Evolutionary conservation across 129 eudicot species (phyloP), one percentile per base, ranked within the genome.

Genomic region (Heracleum sosnowskyi): DNA sequence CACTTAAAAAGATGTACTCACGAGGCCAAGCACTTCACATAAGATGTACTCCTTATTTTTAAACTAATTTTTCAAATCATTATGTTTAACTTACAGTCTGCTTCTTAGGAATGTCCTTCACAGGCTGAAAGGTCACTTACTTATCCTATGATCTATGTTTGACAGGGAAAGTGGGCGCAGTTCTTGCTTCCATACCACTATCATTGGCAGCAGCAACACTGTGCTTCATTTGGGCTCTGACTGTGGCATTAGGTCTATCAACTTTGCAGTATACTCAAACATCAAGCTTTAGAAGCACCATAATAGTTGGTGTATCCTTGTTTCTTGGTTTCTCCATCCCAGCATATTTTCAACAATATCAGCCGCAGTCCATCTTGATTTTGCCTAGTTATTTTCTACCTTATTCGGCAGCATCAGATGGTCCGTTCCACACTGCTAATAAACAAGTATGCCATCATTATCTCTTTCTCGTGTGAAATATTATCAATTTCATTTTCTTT

Each of bases 131-230:
- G 33, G 37, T 73, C 18, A 44, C 3, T 26, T 18, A 73, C 57
- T 44, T 9, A 44, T 42, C 22, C 17, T 8, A 16, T 79, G 77
- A 41, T 42, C 69, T 74, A 63, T 41, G 57, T 73, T 74, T 78
- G 51, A 69, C 53, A 95, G 99, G 99, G 75, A 95, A 95, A 92
- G 84, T 95, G 45, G 99, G 99, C 36, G 99, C 96, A 2, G 84
- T 90, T 81, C 99, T 95, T 80, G 99, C 99, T 85, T 95, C 99
- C n/a, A 95, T 95, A 80, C 99, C 99, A 33, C 94, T 82, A 86
- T 93, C 97, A 46, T 82, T 92, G 82, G 97, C 99, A 69, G 99
- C 99, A 77, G 86, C 99, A 3, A 83, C 85, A 16, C 82, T 95
- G 60, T 95, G 97, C 89, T 90, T 91, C 85, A 88, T 86, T 74